phyloP scores from a whole-genome alignment of 768 basidiomycete species.

The Leucogyrophana mollusca region DNA sequence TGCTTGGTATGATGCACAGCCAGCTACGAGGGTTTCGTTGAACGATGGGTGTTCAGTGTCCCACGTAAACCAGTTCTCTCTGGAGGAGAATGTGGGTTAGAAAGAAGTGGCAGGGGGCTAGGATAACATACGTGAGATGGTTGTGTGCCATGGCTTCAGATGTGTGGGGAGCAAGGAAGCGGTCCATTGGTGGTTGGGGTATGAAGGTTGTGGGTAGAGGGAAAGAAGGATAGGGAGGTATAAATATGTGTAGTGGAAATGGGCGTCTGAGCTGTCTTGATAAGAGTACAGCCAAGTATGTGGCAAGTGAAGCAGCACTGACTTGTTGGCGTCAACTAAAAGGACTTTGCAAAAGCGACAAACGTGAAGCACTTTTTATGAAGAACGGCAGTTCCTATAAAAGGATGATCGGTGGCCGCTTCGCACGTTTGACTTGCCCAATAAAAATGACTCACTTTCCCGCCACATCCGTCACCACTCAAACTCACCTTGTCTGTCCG shows the following conservation, averaged over 20 bases:
- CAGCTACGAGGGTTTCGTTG: conserved; percentile 72
- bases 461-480: background rate
- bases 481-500: too few relatives aligned
- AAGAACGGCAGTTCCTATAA: conserved; percentile 16
- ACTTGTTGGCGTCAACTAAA: background rate
- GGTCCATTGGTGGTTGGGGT: conserved; percentile 47
- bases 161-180: conserved; percentile 70
- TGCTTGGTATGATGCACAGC: conserved; percentile 79
- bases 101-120: background rate
- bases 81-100: conserved; percentile 28
- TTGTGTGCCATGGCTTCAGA: conserved; percentile 72
- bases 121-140: conserved; percentile 56
- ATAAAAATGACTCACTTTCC: conserved; percentile 1
- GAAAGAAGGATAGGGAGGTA: background rate
- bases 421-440: conserved; percentile 25
- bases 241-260: background rate
- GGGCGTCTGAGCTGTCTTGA: conserved; percentile 9
- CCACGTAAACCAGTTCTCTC: conserved; percentile 69
- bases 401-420: background rate
- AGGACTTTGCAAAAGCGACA: conserved; percentile 4
- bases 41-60: conserved; percentile 67
- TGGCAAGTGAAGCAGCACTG: too few relatives aligned
- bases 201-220: background rate
- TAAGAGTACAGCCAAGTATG: background rate
- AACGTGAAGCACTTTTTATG: conserved; percentile 14